Conservation (phyloP, 805 yeast genomes). For the Lipomyces kockii region DNA sequence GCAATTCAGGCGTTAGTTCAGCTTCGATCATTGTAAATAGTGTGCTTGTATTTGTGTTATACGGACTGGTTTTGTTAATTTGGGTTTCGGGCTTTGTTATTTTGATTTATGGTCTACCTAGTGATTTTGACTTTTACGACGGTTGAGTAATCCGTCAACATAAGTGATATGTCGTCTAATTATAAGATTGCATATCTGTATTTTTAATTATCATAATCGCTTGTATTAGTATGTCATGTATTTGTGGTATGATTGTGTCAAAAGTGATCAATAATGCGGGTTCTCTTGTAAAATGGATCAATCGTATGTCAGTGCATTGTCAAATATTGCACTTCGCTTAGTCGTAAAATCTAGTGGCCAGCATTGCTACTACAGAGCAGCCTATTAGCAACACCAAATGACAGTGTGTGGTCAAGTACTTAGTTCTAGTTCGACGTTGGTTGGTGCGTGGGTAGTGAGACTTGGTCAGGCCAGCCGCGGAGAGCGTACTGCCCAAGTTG, state of each 20-base stretch:
- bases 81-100: background rate
- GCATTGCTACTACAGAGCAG: background rate
- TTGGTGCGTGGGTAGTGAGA: background rate
- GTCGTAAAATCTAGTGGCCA: background rate
- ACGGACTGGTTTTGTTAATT: background rate
- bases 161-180: background rate
- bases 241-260: background rate
- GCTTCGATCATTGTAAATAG: slow-evolving; percentile 36
- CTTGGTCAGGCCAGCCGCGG: background rate
- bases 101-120: background rate
- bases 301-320: background rate
- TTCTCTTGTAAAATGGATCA: background rate
- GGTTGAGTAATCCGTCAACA: background rate
- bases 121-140: background rate
- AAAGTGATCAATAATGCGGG: background rate
- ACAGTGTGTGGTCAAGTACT: background rate
- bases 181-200: background rate
- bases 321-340: no score
- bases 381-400: background rate
- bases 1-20: slow-evolving; percentile 38
- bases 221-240: background rate
- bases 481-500: background rate
- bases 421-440: background rate
- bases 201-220: background rate
- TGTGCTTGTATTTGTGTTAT: background rate